Evolutionary conservation across 1,284 basidiomycete genomes (phyloP), one percentile per base, ranked within the genome.

Genomic region (Singerocomus rubriflavus): DNA sequence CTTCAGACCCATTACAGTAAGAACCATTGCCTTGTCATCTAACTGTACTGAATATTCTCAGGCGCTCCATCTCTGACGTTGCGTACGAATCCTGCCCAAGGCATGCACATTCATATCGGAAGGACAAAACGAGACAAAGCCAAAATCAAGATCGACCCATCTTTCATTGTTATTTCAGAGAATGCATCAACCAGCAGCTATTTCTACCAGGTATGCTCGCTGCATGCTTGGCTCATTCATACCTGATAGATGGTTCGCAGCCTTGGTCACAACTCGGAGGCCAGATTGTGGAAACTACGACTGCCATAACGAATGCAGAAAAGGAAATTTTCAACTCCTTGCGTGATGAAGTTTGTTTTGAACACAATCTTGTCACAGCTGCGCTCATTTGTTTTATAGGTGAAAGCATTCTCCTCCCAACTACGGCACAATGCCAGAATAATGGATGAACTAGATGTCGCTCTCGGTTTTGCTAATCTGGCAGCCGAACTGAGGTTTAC

Each of bases 371-470:
- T 11, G 29, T 37, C 43, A 35, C 16, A 31, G 41, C 30, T 26
- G 6, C 13, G 13, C 38, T 59, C 32, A 50, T 11, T 29, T n/a
- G 45, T 37, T 27, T 39, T 37, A 44, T 48, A 93, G 90, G 81
- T 93, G 32, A 84, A 79, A 51, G 72, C 72, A 21, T 73, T 81
- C 52, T 75, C 81, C 7, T 60, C 71, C 6, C 69, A 73, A 21
- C 71, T 96, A 14, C 80, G 88, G 40, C 73, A 76, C 13, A 98
- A 96, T 63, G 85, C 92, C 3, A 79, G 82, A 14, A 76, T 94
- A 34, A 71, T 95, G 13, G 93, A 96, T 62, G 94, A 99, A 67
- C 70, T 98, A 6, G 97, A 99, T 64, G 84, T 98, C 7, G 79
- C 85, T 0, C 67, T 92, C 2, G 82, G 85, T 0, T 97, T 97